phyloP scores from a whole-genome alignment of 768 basidiomycete genomes.

The Naganishia vaughanmartiniae region DNA sequence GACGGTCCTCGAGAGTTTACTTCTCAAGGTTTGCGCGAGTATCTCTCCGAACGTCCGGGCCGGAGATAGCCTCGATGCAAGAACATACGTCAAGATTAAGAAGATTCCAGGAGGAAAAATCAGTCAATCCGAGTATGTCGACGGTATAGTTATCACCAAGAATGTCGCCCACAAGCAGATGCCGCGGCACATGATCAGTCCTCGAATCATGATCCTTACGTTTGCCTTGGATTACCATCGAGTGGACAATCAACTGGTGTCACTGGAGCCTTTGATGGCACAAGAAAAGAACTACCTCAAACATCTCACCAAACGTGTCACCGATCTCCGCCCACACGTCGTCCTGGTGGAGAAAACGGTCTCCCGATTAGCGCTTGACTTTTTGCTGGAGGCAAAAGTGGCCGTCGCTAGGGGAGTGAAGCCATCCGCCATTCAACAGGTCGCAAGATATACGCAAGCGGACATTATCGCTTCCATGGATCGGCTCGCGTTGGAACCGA shows the following conservation, averaged over 20 bases:
- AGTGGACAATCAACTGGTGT: slow-evolving; percentile 69
- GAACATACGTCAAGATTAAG: slow-evolving; percentile 95
- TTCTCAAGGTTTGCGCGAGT: slow-evolving; percentile 80
- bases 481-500: slow-evolving; percentile 81
- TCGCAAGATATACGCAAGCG: slow-evolving; percentile 90
- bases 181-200: slow-evolving; percentile 75
- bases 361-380: slow-evolving; percentile 82
- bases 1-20: slow-evolving; percentile 71
- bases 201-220: slow-evolving; percentile 92
- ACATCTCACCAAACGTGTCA: slow-evolving; percentile 81
- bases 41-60: slow-evolving; percentile 57
- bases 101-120: slow-evolving; percentile 93
- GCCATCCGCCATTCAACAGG: slow-evolving; percentile 75
- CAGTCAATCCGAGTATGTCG: slow-evolving; percentile 90
- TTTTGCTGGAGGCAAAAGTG: slow-evolving; percentile 77
- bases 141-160: slow-evolving; percentile 95
- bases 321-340: slow-evolving; percentile 85
- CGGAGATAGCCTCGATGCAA: slow-evolving; percentile 90
- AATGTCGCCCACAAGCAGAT: slow-evolving; percentile 96
- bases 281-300: slow-evolving; percentile 91
- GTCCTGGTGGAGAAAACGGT: slow-evolving; percentile 89
- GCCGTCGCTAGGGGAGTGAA: slow-evolving; percentile 89
- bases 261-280: slow-evolving; percentile 81
- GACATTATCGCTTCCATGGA: slow-evolving; percentile 96
- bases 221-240: slow-evolving; percentile 90